Percentiles rank a stretch among this genome's conserved stretches.
Evolutionary conservation across 1,139 yeast genomes (phyloP).

Genomic region (Saccharomyces hybrid): DNA sequence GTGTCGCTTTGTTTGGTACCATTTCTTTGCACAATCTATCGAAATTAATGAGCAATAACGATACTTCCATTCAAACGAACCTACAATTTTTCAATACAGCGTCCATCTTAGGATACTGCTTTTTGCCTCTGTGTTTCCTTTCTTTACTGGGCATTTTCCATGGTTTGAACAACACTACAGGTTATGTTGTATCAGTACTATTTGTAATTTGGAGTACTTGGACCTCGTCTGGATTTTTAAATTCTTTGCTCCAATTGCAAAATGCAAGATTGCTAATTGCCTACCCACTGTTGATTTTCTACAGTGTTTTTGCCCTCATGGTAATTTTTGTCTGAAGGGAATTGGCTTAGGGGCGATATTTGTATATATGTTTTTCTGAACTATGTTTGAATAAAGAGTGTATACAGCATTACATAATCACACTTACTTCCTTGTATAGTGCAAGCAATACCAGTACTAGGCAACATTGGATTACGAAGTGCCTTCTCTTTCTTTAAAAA

Average conservation of each 20-base stretch:
- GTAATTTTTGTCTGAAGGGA: conserved; percentile 67
- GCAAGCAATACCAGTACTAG: not conserved
- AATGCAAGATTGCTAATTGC: conserved; percentile 89
- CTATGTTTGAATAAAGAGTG: not conserved
- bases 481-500: not conserved
- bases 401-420: conserved; percentile 1
- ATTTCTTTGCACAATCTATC: conserved; percentile 74
- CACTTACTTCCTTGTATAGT: not conserved
- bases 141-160: conserved; percentile 65
- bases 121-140: conserved; percentile 78
- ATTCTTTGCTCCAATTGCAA: conserved; percentile 70
- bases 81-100: conserved; percentile 39
- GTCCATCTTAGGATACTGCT: conserved; percentile 87
- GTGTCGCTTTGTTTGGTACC: conserved; percentile 90
- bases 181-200: conserved; percentile 60
- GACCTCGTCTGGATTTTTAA: conserved; percentile 90
- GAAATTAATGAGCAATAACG: conserved; percentile 56
- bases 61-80: conserved; percentile 18
- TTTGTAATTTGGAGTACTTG: conserved; percentile 92
- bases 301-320: conserved; percentile 92
- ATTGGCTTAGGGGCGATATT: not conserved
- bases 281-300: conserved; percentile 86
- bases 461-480: not conserved
- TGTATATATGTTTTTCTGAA: not conserved
- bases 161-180: conserved; percentile 63